Conservation (phyloP, 2,329 filamentous ascomycete genomes). For the Cytospora paraplurivora region DNA sequence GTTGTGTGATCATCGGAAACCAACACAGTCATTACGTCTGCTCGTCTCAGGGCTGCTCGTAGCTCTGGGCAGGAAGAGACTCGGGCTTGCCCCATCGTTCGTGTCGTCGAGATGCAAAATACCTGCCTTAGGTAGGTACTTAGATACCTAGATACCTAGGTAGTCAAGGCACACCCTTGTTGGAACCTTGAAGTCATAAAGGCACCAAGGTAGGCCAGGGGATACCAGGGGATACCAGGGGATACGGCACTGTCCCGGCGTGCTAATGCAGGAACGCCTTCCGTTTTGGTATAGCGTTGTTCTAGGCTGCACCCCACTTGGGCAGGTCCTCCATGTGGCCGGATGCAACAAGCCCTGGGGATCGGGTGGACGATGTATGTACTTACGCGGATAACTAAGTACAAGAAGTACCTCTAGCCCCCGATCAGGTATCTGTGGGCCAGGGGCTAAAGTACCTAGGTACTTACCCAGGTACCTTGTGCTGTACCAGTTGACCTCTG, state of each 20-base stretch:
- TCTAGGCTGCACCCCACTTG: slow-evolving; percentile 28
- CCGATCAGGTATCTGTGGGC: slow-evolving; percentile 26
- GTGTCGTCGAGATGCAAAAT: too few relatives aligned
- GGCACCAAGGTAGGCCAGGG: neutral
- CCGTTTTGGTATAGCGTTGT: slow-evolving; percentile 22
- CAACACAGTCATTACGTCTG: neutral
- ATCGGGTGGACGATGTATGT: slow-evolving; percentile 4
- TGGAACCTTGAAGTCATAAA: neutral
- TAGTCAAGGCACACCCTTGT: too few relatives aligned
- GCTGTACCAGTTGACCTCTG: neutral
- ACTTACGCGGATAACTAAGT: neutral
- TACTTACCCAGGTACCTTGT: slow-evolving; percentile 15
- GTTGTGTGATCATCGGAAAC: neutral
- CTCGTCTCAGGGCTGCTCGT: neutral
- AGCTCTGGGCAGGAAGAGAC: neutral
- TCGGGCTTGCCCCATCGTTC: too few relatives aligned
- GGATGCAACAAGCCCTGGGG: slow-evolving; percentile 16
- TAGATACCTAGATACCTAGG: too few relatives aligned
- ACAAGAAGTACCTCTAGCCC: slow-evolving; percentile 21
- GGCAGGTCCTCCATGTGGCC: slow-evolving; percentile 26
- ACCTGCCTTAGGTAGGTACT: too few relatives aligned
- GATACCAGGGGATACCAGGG: neutral
- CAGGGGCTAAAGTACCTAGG: slow-evolving; percentile 15
- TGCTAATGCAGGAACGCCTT: slow-evolving; percentile 30
- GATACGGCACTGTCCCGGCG: slow-evolving; percentile 3